These are phyloP conservation scores for Isoetes engelmannii DNA, from an alignment of 83 land plant genomes.

Conservation along the genomic window DNA sequence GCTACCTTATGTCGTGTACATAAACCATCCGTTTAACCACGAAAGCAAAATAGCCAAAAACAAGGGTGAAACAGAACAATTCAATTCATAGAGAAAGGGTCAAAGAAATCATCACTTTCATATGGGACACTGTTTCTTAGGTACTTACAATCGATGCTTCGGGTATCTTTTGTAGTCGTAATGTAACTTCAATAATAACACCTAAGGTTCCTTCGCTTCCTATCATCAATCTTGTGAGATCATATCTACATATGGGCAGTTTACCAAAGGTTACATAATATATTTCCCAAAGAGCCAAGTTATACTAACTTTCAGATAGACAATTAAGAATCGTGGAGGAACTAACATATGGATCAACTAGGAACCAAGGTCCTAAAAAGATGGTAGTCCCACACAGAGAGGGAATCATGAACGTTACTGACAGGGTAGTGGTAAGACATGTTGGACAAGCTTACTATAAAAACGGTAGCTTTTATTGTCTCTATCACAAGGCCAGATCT, in stretches of 20 bases:
- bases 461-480: no score
- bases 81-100: neutral
- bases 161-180: slow-evolving; percentile 87
- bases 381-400: no score
- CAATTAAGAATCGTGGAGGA: neutral
- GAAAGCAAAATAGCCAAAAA: neutral
- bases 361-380: neutral
- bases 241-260: slow-evolving; percentile 55
- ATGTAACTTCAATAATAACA: slow-evolving; percentile 86
- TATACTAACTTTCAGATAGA: no score
- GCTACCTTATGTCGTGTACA: slow-evolving; percentile 57
- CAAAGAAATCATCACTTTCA: neutral
- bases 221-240: slow-evolving; percentile 83
- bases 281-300: neutral
- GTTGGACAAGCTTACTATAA: no score
- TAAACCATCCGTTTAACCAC: neutral
- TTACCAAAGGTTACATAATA: neutral
- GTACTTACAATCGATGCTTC: slow-evolving; percentile 67
- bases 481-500: no score
- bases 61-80: neutral
- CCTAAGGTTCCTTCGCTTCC: slow-evolving; percentile 99
- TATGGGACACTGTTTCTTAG: neutral
- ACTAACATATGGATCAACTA: neutral
- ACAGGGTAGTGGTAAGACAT: no score
- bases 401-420: no score